Evolutionary conservation across 2,329 filamentous ascomycete species (phyloP), one percentile per base, ranked within the genome.

Genomic region (Pseudogymnoascus sp.): DNA sequence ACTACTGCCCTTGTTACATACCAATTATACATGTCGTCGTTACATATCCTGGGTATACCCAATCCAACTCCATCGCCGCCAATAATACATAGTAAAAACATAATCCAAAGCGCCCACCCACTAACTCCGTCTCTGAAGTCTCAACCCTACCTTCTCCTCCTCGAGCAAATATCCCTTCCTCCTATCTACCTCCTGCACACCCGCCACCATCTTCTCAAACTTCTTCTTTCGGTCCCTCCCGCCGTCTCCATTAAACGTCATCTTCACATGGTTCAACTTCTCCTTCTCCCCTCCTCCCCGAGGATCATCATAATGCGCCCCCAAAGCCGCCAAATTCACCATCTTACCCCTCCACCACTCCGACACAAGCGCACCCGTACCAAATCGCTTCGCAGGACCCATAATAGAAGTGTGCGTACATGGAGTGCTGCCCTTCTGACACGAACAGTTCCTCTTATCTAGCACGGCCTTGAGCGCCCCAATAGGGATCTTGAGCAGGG

Each of bases 301-400:
- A 7, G 11, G 2, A n/a, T 59, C 50, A 38, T 60, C 5, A 18
- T 56, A 40, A 28, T 63, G 61, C 21, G 21, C 28, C 1, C 61
- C 61, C 7, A 63, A 16, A 11, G 59, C 47, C 1, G 61, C 61
- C 33, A 63, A 37, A n/a, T 63, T 63, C 38, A 63, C 59, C 47
- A 59, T 63, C 2, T 10, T 21, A n/a, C 44, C 44, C 14, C 18
- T 60, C 14, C 23, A 60, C 47, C 61, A 59, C 14, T 63, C 47
- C 31, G 28, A 35, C 18, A 16, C 4, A 38, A 63, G 42, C 12
- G 61, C 2, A n/a, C 25, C 40, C 11, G 25, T 63, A 10, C 50
- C 33, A 28, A 62, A 62, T 14, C 42, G 31, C n/a, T 62, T 62
- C n/a, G 23, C 2, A n/a, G 44, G 44, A 5, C 61, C 61, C 8